A percentile compares a stretch with the other conserved stretches of the same genome.
Conservation (phyloP, 1,284 basidiomycete species). For the Ustilago cynodontis region DNA sequence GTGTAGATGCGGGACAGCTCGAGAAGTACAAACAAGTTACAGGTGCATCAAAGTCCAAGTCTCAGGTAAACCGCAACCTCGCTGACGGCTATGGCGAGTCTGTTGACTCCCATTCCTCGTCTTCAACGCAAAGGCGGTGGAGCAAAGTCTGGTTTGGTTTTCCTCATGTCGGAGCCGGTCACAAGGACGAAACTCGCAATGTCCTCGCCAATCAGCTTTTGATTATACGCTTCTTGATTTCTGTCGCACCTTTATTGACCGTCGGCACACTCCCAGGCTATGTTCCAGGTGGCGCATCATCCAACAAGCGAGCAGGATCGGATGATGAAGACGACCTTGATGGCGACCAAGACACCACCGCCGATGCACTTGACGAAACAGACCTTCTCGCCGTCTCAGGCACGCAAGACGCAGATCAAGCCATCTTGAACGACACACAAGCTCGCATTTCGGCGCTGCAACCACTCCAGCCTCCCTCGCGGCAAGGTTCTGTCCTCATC, state of each 20-base stretch:
- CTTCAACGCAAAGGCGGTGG: conserved; percentile 73
- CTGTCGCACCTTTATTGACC: conserved; percentile 78
- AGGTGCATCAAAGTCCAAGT: conserved; percentile 38
- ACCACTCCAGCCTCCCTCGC: conserved; percentile 65
- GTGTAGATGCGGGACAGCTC: conserved; percentile 84
- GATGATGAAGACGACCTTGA: conserved; percentile 43
- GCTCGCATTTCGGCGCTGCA: conserved; percentile 72
- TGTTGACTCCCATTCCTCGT: not conserved
- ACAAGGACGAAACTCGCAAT: conserved; percentile 93
- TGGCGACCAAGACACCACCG: conserved; percentile 18
- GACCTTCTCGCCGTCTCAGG: not conserved
- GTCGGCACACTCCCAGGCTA: conserved; percentile 48
- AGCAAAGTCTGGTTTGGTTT: conserved; percentile 93
- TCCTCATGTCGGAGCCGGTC: conserved; percentile 95
- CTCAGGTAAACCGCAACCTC: conserved; percentile 5
- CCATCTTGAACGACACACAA: conserved; percentile 39
- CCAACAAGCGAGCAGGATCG: conserved; percentile 10
- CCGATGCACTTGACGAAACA: conserved; percentile 10
- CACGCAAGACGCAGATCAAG: conserved; percentile 52
- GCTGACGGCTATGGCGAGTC: conserved; percentile 7
- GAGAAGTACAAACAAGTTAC: conserved; percentile 74
- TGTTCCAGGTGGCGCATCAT: conserved; percentile 65
- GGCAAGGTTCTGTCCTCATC: conserved; percentile 78
- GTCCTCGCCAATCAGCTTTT: conserved; percentile 90
- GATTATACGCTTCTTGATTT: conserved; percentile 85